phyloP scores from a whole-genome alignment of 176 grass and related monocot genomes.

The Carex kokanica region DNA sequence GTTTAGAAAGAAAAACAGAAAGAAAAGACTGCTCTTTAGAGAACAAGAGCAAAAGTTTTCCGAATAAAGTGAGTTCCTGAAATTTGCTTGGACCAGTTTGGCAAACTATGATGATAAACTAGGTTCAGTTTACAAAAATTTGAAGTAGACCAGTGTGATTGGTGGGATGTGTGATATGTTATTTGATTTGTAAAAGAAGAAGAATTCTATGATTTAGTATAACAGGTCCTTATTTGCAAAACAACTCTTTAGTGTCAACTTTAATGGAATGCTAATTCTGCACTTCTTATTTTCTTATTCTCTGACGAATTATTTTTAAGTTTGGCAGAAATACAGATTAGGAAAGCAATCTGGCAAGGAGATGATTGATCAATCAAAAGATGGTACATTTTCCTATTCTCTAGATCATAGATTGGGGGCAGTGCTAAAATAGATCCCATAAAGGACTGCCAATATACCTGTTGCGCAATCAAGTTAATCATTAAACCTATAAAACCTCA shows the following conservation, averaged over 20 bases:
- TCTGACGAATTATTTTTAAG: slow-evolving; percentile 3
- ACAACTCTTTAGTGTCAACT: background rate
- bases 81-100: background rate
- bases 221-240: background rate
- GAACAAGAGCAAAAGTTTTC: background rate
- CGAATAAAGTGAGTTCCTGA: background rate
- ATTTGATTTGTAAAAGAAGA: background rate
- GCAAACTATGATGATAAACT: background rate
- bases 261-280: background rate
- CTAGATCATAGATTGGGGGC: slow-evolving; percentile 7
- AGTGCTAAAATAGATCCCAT: background rate
- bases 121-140: background rate
- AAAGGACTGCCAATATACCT: background rate
- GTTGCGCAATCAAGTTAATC: background rate
- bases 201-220: background rate
- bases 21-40: background rate
- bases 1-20: background rate
- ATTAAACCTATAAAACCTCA: slow-evolving; percentile 6
- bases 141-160: background rate
- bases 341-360: slow-evolving; percentile 96
- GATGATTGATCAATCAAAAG: slow-evolving; percentile 76
- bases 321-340: slow-evolving; percentile 90
- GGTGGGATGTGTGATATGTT: background rate
- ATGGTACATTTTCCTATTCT: slow-evolving; percentile 50
- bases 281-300: background rate